A percentile compares a stretch with the other conserved stretches of the same genome.
Conservation (phyloP, 352 stramenopile genomes). For the Blastocystis sp. region DNA sequence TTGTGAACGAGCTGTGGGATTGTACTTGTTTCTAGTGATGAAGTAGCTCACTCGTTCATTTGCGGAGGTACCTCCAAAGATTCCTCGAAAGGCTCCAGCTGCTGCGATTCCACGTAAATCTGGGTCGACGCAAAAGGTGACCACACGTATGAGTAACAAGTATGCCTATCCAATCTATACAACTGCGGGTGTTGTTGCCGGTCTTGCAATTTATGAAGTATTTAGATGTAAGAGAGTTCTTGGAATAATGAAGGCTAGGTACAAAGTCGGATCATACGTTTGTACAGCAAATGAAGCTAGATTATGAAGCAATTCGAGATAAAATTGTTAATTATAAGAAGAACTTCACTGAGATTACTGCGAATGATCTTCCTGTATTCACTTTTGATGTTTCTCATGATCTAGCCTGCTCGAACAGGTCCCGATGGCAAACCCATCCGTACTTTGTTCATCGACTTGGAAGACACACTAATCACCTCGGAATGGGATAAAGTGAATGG, state of each 20-base stretch:
- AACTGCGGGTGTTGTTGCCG: background rate
- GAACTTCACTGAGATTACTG: background rate
- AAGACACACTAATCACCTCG: background rate
- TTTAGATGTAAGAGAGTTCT: background rate
- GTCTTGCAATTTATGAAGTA: conserved; percentile 3
- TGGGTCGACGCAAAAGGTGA: background rate
- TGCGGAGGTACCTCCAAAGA: background rate
- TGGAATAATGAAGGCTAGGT: background rate
- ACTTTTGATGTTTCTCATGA: background rate
- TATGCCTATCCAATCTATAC: background rate
- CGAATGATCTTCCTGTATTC: background rate
- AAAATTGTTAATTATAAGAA: background rate
- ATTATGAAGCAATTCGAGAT: background rate
- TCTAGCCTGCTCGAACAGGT: background rate
- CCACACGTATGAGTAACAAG: background rate
- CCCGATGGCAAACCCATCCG: background rate
- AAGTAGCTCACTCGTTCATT: conserved; percentile 21
- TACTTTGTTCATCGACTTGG: background rate
- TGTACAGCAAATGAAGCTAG: background rate
- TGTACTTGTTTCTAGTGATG: background rate
- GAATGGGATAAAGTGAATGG: conserved; percentile 17
- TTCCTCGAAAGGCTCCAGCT: background rate
- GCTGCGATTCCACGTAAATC: background rate
- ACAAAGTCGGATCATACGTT: background rate
- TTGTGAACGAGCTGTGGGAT: background rate